Conservation (phyloP, 768 basidiomycete genomes). For the Gyrodon lividus region DNA sequence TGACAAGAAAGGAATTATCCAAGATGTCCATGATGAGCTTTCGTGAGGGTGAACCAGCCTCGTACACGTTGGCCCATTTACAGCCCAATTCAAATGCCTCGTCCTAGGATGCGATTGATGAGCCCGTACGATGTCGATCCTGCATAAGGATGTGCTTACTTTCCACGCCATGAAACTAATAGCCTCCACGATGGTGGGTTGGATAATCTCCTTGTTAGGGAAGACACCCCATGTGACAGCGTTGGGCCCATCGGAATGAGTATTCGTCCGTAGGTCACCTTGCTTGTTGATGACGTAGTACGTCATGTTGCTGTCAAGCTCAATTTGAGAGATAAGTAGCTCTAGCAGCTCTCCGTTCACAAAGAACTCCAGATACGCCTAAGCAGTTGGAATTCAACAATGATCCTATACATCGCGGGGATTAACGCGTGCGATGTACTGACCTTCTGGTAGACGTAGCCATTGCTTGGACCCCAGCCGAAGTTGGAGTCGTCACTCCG, state of each 20-base stretch:
- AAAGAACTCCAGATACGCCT: slow-evolving; percentile 98
- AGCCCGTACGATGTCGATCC: neutral
- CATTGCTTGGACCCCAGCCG: slow-evolving; percentile 93
- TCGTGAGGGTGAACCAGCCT: slow-evolving; percentile 68
- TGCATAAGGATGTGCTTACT: slow-evolving; percentile 39
- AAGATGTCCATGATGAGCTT: slow-evolving; percentile 77
- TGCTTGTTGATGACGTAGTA: slow-evolving; percentile 98
- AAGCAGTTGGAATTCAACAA: slow-evolving; percentile 4
- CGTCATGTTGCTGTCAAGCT: slow-evolving; percentile 83
- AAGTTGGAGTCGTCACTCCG: slow-evolving; percentile 80
- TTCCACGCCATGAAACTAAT: slow-evolving; percentile 99
- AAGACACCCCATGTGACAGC: slow-evolving; percentile 99
- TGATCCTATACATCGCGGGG: neutral
- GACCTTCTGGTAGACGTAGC: slow-evolving; percentile 95
- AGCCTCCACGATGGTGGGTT: slow-evolving; percentile 95
- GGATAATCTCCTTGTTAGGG: slow-evolving; percentile 94
- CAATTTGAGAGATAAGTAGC: slow-evolving; percentile 75
- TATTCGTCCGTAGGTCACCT: slow-evolving; percentile 94
- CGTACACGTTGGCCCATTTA: slow-evolving; percentile 90
- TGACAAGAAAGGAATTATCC: slow-evolving; percentile 83
- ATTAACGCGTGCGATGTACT: slow-evolving; percentile 4
- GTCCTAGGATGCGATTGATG: slow-evolving; percentile 51
- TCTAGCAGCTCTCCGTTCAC: slow-evolving; percentile 73
- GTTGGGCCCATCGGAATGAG: slow-evolving; percentile 91
- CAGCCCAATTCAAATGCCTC: slow-evolving; percentile 91